Conservation (phyloP, 2,329 filamentous ascomycete genomes). For the Macrophomina pseudophaseolina region DNA sequence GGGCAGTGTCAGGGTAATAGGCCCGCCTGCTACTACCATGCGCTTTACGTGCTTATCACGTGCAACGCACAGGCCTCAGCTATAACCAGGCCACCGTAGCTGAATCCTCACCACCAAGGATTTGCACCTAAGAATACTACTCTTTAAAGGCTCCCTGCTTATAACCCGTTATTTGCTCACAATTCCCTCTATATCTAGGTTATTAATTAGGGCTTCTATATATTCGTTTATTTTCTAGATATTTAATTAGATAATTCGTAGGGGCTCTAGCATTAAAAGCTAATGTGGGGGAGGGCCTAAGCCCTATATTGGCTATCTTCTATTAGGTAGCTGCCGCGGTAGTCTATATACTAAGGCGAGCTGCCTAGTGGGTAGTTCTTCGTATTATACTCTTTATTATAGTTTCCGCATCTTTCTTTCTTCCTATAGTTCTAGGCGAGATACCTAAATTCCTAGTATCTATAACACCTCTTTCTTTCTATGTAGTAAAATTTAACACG, state of each 20-base stretch:
- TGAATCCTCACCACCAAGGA: too few relatives aligned
- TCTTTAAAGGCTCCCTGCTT: too few relatives aligned
- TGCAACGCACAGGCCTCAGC: too few relatives aligned
- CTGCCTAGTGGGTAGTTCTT: not conserved
- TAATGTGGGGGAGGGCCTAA: not conserved
- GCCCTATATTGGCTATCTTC: not conserved
- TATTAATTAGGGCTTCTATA: slow-evolving; percentile 1
- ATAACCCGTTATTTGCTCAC: too few relatives aligned
- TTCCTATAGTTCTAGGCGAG: not conserved
- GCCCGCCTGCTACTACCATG: too few relatives aligned
- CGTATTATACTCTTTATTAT: not conserved
- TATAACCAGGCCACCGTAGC: too few relatives aligned
- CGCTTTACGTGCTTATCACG: too few relatives aligned
- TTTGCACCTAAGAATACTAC: too few relatives aligned
- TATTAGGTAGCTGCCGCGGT: not conserved
- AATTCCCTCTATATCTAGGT: not conserved
- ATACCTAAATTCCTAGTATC: not conserved
- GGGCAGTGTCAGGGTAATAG: too few relatives aligned
- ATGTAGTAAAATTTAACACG: not conserved
- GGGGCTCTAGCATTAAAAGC: not conserved
- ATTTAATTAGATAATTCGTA: not conserved
- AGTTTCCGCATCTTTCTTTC: slow-evolving; percentile 8
- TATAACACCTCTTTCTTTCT: slow-evolving; percentile 4
- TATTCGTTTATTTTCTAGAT: not conserved
- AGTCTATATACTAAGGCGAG: not conserved